Base-by-base conservation (phyloP, 306 rosid species). In the Cicer arietinum region DNA sequence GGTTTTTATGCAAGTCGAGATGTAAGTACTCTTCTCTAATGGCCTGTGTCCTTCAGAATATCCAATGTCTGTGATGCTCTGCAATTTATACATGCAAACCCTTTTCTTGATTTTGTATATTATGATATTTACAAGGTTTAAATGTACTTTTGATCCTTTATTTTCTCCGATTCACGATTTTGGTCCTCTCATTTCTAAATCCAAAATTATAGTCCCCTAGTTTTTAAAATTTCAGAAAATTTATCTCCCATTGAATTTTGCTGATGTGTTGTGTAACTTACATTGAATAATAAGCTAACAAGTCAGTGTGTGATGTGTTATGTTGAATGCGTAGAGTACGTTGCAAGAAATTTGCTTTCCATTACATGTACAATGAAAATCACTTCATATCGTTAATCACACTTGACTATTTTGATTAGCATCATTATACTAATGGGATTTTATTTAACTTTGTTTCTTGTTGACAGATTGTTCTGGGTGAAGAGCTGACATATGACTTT, bases 1-100 rank as follows among this genome's bases (percentile, higher is more conserved):
- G 99, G 99, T 81, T 81, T 95, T 37, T 95, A 88, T 84, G 98
- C 99, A 47, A 90, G 81, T 82, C 90, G 80, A 64, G 96, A 95
- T 68, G 99, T 95, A 89, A 89, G 97, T 69, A 45, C 52, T 75
- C 72, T 78, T 77, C 64, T 70, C 41, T 45, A 18, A 51, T 40
- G 41, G 22, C 17, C 67, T 75, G 17, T 69, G 76, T 71, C 51
- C 53, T 40, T 44, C 14, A 46, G 46, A 76, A 40, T 71, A 57
- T 66, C 79, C 50, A 57, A 56, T 47, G 50, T 67, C 45, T 67
- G 45, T 66, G 46, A 57, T 40, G 12, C 18, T 44, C 47, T 48
- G 61, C 69, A 47, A 14, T 51, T 51, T 30, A 30, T 30, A 30
- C 37, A 30, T 30, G 37, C 37, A 30, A 30, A 30, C 37, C 5